Percentiles rank a stretch among this genome's conserved stretches.
phyloP scores from a whole-genome alignment of 176 grass and related monocot species.

The Triticum monococcum region DNA sequence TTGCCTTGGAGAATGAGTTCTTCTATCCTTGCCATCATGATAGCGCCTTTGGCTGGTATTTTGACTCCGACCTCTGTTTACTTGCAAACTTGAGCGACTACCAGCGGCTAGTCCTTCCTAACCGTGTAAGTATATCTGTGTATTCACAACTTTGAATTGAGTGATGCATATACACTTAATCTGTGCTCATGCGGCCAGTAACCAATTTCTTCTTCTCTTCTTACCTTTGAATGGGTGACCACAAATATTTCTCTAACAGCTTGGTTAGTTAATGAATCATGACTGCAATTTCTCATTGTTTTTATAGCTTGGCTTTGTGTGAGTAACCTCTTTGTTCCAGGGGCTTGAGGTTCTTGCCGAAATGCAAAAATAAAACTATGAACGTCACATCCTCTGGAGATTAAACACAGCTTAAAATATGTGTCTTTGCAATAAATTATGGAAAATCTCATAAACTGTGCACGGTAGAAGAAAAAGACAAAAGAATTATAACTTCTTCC shows the following conservation, averaged over 20 bases:
- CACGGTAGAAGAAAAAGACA: background rate
- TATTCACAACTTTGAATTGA: background rate
- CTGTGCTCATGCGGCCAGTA: too few relatives aligned
- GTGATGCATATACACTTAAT: background rate
- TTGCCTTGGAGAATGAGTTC: background rate
- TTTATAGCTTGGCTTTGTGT: background rate
- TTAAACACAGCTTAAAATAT: background rate
- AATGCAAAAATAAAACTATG: background rate
- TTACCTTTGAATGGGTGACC: background rate
- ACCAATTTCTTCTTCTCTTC: background rate
- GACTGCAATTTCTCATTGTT: background rate
- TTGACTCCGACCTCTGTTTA: background rate
- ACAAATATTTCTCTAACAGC: background rate
- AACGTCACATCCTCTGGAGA: background rate
- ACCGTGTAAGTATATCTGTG: background rate
- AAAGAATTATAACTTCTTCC: too few relatives aligned
- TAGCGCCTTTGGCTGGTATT: background rate
- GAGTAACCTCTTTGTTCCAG: background rate
- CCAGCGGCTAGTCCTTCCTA: background rate
- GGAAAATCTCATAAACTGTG: background rate
- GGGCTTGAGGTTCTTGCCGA: background rate
- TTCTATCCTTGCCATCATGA: background rate
- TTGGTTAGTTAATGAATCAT: background rate
- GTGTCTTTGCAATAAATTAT: background rate
- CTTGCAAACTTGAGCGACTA: background rate